A percentile compares a stretch with the other conserved stretches of the same genome.
These are phyloP conservation scores for Priceomyces haplophilus DNA, from an alignment of 805 yeast genomes.

Conservation along the genomic window DNA sequence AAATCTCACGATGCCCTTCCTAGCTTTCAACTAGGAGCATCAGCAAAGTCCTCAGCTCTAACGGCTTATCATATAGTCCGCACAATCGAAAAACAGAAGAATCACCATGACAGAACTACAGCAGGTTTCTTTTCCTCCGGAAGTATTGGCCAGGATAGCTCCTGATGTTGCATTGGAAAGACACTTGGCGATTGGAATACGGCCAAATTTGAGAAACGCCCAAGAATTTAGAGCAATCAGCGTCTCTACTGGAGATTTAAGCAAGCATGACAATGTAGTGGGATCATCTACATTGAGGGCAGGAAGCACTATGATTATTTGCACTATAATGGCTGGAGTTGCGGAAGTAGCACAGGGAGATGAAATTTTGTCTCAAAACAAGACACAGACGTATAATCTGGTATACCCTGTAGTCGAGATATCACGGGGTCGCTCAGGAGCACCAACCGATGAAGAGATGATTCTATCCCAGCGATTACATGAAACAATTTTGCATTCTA, in stretches of 20 bases:
- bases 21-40: too few species aligned
- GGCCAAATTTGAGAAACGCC: constrained; percentile 71
- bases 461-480: constrained; percentile 62
- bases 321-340: constrained; percentile 67
- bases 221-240: constrained; percentile 66
- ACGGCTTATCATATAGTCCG: too few species aligned
- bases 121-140: constrained; percentile 67
- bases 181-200: constrained; percentile 67
- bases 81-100: too few species aligned
- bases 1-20: too few species aligned
- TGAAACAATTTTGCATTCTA: constrained; percentile 57
- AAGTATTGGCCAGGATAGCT: constrained; percentile 75
- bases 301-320: constrained; percentile 72
- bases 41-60: too few species aligned
- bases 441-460: constrained; percentile 86
- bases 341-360: constrained; percentile 42
- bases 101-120: constrained; percentile 13
- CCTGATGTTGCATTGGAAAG: constrained; percentile 82
- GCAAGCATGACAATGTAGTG: constrained; percentile 35
- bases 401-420: constrained; percentile 76
- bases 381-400: constrained; percentile 22
- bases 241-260: constrained; percentile 39
- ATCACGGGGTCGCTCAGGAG: constrained; percentile 70
- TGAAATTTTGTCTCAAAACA: constrained; percentile 20
- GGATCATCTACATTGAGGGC: constrained; percentile 70